phyloP scores from a whole-genome alignment of 2,329 filamentous ascomycete genomes.

The Tolypocladium nubicola region DNA sequence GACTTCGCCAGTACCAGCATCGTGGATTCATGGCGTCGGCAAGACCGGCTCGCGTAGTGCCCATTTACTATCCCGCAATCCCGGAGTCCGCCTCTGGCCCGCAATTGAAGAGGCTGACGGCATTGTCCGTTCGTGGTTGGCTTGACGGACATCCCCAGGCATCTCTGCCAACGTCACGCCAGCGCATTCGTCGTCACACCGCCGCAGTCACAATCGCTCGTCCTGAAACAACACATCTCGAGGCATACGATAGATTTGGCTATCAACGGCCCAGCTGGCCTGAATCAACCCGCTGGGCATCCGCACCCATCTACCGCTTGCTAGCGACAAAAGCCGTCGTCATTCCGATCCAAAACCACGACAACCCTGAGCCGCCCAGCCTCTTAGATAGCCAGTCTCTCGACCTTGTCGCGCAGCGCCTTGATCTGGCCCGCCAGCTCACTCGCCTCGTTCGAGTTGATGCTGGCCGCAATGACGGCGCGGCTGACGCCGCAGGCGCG shows the following conservation, averaged over 20 bases:
- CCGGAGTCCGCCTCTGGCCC: background rate
- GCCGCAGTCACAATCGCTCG: background rate
- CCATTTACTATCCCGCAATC: background rate
- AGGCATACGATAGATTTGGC: background rate
- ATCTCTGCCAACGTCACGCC: background rate
- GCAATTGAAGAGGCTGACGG: background rate
- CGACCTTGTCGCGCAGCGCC: conserved; percentile 86
- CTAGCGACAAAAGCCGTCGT: background rate
- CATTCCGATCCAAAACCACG: background rate
- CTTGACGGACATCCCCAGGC: background rate
- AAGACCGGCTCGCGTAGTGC: too few relatives aligned
- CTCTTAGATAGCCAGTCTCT: conserved; percentile 81
- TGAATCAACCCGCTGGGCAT: background rate
- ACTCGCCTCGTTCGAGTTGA: conserved; percentile 85
- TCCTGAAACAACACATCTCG: background rate
- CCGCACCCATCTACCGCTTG: background rate
- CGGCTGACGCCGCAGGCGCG: conserved; percentile 83
- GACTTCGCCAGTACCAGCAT: background rate
- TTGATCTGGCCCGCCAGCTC: conserved; percentile 84
- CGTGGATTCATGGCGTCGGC: too few relatives aligned
- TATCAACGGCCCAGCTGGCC: background rate
- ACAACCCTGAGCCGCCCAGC: background rate
- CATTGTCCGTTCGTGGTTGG: background rate
- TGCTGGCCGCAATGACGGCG: conserved; percentile 75
- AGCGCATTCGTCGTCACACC: background rate